These are phyloP conservation scores for Tolypocladium endophyticum DNA, from an alignment of 2,329 filamentous ascomycete species.

Conservation along the genomic window DNA sequence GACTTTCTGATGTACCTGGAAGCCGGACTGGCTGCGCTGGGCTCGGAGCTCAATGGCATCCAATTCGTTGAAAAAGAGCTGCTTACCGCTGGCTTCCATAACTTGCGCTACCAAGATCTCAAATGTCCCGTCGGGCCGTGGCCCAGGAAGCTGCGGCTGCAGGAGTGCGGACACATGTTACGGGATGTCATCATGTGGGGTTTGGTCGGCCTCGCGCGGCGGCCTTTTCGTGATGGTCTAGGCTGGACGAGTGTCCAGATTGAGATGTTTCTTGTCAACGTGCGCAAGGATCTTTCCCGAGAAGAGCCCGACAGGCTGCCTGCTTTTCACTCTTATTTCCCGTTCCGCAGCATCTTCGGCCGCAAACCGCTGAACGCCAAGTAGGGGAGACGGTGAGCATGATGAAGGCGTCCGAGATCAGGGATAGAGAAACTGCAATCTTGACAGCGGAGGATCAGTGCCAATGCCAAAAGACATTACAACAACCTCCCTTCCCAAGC, in stretches of 20 bases:
- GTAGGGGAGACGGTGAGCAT: background rate
- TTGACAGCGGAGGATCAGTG: background rate
- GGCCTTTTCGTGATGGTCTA: slow-evolving; percentile 27
- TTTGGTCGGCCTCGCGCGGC: slow-evolving; percentile 25
- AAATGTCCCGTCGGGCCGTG: slow-evolving; percentile 40
- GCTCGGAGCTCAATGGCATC: slow-evolving; percentile 31
- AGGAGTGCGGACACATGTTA: slow-evolving; percentile 34
- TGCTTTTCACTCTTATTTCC: slow-evolving; percentile 27
- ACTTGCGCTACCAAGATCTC: slow-evolving; percentile 27
- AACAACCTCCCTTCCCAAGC: background rate
- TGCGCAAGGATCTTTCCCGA: slow-evolving; percentile 25
- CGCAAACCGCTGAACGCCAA: slow-evolving; percentile 21
- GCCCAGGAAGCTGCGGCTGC: slow-evolving; percentile 30
- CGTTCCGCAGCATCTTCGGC: slow-evolving; percentile 26
- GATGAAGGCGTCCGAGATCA: background rate
- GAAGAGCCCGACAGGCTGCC: slow-evolving; percentile 19
- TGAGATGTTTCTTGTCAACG: slow-evolving; percentile 31
- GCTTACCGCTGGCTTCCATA: slow-evolving; percentile 28
- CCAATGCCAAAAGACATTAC: background rate
- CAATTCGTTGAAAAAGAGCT: slow-evolving; percentile 23
- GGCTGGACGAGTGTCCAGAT: slow-evolving; percentile 30
- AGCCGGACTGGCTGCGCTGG: slow-evolving; percentile 28
- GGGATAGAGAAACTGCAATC: background rate
- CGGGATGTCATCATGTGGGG: slow-evolving; percentile 30
- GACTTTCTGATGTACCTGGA: slow-evolving; percentile 32